Evolutionary conservation across 139 green algal species (phyloP).

Genomic region (Pseudopediastrum boryanum): DNA sequence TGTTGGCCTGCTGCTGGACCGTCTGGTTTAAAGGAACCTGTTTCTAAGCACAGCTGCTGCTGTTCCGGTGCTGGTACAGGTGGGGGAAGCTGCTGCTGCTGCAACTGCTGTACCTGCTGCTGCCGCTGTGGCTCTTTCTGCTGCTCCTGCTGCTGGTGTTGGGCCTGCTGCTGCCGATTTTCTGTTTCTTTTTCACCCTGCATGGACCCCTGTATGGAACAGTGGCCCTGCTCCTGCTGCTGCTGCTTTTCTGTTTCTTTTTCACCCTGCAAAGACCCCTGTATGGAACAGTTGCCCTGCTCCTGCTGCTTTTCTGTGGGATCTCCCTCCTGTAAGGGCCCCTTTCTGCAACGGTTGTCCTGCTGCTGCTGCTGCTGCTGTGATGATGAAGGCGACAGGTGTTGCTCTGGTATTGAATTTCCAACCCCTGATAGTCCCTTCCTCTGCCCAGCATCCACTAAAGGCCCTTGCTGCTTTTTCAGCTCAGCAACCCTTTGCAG

Average conservation of each 20-base stretch:
- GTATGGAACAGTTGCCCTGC: not conserved
- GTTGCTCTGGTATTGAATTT: no score
- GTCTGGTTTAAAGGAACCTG: not conserved
- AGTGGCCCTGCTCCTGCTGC: not conserved
- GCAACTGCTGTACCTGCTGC: not conserved
- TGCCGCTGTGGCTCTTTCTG: not conserved
- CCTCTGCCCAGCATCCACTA: no score
- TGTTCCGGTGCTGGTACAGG: not conserved
- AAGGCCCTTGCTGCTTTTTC: no score
- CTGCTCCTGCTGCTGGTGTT: not conserved
- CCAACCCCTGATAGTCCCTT: no score
- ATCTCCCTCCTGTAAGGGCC: not conserved
- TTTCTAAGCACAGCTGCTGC: not conserved
- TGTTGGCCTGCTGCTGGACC: slow-evolving; percentile 4
- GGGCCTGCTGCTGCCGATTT: not conserved
- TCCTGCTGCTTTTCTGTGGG: not conserved
- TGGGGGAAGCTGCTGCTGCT: not conserved
- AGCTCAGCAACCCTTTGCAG: no score
- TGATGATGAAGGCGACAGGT: no score
- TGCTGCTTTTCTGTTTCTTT: not conserved
- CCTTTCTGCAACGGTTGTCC: not conserved
- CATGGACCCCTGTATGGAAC: not conserved
- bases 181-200: not conserved
- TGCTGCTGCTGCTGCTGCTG: slow-evolving; percentile 11
- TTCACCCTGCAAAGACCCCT: not conserved